Conservation (phyloP, 495 filamentous ascomycete genomes). For the Talaromyces ruber region DNA sequence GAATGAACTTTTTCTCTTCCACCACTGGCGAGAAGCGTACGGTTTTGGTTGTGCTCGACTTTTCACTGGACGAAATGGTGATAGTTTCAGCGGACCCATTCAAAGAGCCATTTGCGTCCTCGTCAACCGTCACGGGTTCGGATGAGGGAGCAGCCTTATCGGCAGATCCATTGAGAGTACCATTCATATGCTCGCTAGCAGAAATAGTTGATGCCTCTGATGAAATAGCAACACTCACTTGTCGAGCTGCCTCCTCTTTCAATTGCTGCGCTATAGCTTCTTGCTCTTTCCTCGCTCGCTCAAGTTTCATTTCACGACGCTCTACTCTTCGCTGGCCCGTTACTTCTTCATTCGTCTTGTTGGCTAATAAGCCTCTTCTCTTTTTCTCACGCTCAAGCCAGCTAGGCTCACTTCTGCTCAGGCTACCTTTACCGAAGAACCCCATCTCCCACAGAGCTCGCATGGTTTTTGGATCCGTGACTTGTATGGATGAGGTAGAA, state of each 20-base stretch:
- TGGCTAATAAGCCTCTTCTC: slow-evolving; percentile 52
- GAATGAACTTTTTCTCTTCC: slow-evolving; percentile 28
- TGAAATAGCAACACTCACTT: slow-evolving; percentile 9
- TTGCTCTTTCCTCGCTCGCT: slow-evolving; percentile 76
- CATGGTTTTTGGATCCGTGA: slow-evolving; percentile 66
- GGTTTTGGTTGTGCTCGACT: slow-evolving; percentile 24
- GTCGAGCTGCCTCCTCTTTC: slow-evolving; percentile 47
- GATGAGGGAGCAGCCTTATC: background rate
- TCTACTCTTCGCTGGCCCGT: slow-evolving; percentile 73
- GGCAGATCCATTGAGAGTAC: background rate
- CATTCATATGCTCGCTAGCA: background rate
- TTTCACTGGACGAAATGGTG: background rate
- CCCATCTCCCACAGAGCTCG: slow-evolving; percentile 87
- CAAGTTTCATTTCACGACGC: slow-evolving; percentile 75
- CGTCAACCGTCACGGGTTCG: background rate
- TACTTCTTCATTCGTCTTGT: slow-evolving; percentile 64
- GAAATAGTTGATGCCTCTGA: background rate
- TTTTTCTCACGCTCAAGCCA: slow-evolving; percentile 82
- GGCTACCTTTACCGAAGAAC: slow-evolving; percentile 88
- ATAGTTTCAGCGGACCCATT: background rate
- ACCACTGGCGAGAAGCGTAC: slow-evolving; percentile 57
- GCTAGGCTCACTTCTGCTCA: slow-evolving; percentile 88
- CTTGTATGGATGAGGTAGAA: slow-evolving; percentile 74
- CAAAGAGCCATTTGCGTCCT: background rate
- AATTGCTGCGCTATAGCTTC: slow-evolving; percentile 68